Base-by-base conservation (phyloP, 768 basidiomycete genomes). In the Tubosaeta sp. region DNA sequence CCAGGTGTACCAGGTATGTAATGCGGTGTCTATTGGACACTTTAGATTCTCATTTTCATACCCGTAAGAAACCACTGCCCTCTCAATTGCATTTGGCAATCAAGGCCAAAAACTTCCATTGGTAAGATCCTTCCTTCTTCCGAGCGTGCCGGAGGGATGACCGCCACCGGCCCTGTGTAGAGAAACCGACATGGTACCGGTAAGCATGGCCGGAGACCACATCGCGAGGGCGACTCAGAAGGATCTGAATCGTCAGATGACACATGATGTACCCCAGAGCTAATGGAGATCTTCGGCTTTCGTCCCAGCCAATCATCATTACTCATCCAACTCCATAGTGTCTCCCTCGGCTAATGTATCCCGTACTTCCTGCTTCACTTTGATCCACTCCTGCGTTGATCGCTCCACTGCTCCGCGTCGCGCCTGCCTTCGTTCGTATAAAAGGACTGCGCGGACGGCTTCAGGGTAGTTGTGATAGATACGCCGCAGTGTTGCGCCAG, bases 31-130 rank as follows among this genome's bases (percentile, higher is more conserved):
- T 59, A 50, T 58, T 47, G 8, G 27, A 46, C 44, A 19, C 50
- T 16, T 29, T 46, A 17, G 55, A 48, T 59, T 65, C 61, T 61
- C 55, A 54, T 53, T 49, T 41, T 53, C 53, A 57, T 61, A 48
- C 56, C 48, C 22, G 48, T 32, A 55, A 89, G 89, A 91, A 69
- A 91, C 90, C n/a, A 93, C 91, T 41, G 85, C 90, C 10, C 77
- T 93, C 34, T 93, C 90, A 43, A 91, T 91, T 54, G 88, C 90
- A 22, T 84, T 93, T 62, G 89, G 88, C 41, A 91, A 88, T 65
- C 90, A 93, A 77, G 90, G 90, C 29, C 88, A 92, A 74, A 91
- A 92, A 69, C 75, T 93, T 52, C 91, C 90, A 45, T 68, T 91
- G 78, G 90, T 91, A 68, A 66, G 83, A 68, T 65, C 59, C 53